Evolutionary conservation across 1,139 yeast genomes (phyloP).

Genomic region (Protomyces inouyei): DNA sequence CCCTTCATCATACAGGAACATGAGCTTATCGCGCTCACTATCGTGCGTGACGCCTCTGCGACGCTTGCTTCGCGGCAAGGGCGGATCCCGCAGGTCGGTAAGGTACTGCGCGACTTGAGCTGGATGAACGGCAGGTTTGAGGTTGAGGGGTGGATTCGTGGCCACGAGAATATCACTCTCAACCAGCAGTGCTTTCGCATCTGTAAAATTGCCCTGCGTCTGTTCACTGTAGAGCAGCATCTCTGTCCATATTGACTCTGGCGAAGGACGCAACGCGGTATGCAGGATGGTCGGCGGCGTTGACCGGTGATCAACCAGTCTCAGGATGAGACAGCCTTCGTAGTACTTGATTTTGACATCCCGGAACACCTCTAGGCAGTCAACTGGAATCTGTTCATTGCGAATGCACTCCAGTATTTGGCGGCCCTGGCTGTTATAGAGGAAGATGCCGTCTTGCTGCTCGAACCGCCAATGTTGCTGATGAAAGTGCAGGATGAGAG

Average conservation of each 20-base stretch:
- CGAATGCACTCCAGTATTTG: constrained; percentile 28
- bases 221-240: constrained; percentile 28
- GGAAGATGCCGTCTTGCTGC: constrained; percentile 31
- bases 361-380: constrained; percentile 30
- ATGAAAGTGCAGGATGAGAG: constrained; percentile 28
- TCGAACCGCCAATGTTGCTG: constrained; percentile 30
- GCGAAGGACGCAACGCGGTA: constrained; percentile 29
- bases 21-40: constrained; percentile 28
- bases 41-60: constrained; percentile 26
- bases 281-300: constrained; percentile 23
- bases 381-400: constrained; percentile 30
- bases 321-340: constrained; percentile 30
- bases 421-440: constrained; percentile 29
- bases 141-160: constrained; percentile 29
- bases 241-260: constrained; percentile 31
- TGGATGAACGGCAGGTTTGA: constrained; percentile 28
- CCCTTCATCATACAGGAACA: constrained; percentile 29
- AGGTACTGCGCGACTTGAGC: constrained; percentile 18
- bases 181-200: constrained; percentile 27
- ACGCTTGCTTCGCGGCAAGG: constrained; percentile 23
- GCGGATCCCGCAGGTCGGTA: constrained; percentile 16
- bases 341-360: constrained; percentile 27
- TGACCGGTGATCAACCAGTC: constrained; percentile 19
- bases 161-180: constrained; percentile 30
- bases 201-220: constrained; percentile 24